A percentile compares a stretch with the other conserved stretches of the same genome.
phyloP scores from a whole-genome alignment of 768 basidiomycete species.

The Pulveroboletus ravenelii region DNA sequence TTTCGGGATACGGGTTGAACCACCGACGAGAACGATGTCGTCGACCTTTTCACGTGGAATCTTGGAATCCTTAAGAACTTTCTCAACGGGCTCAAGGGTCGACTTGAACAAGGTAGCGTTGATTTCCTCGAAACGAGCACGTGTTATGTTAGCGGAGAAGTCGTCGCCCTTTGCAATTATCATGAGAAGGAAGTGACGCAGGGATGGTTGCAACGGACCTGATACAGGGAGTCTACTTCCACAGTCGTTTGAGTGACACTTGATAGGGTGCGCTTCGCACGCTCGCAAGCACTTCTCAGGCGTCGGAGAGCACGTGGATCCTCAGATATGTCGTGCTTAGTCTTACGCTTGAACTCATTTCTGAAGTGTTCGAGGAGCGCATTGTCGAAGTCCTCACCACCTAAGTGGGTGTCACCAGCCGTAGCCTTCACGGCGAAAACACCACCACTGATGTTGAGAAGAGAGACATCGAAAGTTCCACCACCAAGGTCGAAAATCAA shows the following conservation, averaged over 20 bases:
- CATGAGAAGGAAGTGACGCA: slow-evolving; percentile 3
- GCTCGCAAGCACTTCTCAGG: slow-evolving; percentile 95
- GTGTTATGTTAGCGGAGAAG: slow-evolving; percentile 97
- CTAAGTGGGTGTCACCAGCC: slow-evolving; percentile 98
- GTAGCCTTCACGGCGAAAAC: slow-evolving; percentile 99
- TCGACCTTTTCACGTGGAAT: slow-evolving; percentile 96
- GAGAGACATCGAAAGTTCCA: slow-evolving; percentile 99
- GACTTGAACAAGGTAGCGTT: slow-evolving; percentile 94
- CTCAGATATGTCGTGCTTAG: slow-evolving; percentile 93
- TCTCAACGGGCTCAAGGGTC: slow-evolving; percentile 96
- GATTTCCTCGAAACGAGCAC: slow-evolving; percentile 99
- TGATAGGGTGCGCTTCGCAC: slow-evolving; percentile 98
- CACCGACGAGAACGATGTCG: slow-evolving; percentile 99
- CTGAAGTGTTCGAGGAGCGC: slow-evolving; percentile 98
- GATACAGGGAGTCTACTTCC: slow-evolving; percentile 97
- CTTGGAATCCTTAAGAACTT: slow-evolving; percentile 98
- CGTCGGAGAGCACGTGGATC: slow-evolving; percentile 96
- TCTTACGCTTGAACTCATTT: slow-evolving; percentile 98
- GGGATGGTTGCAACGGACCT: slow-evolving; percentile 43
- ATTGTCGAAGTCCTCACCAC: slow-evolving; percentile 99
- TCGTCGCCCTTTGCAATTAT: slow-evolving; percentile 72
- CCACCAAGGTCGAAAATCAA: slow-evolving; percentile 99
- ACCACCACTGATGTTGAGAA: slow-evolving; percentile 95
- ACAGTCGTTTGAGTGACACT: slow-evolving; percentile 98
- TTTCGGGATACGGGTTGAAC: slow-evolving; percentile 99